Evolutionary conservation across 179 eudicot genomes (phyloP).

Genomic region (Silene noctiflora): DNA sequence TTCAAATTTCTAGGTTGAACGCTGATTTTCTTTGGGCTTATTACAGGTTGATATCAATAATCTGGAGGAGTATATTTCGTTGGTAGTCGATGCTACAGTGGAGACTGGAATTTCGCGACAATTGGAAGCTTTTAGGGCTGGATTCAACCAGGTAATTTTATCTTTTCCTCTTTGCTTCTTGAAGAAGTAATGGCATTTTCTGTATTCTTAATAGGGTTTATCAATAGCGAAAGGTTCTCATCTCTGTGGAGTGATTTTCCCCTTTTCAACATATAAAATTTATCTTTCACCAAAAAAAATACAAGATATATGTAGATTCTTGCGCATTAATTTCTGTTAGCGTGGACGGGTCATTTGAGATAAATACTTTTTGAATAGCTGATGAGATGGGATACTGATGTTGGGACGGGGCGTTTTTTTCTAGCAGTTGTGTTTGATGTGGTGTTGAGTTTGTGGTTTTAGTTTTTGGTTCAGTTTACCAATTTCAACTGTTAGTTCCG

Average conservation of each 20-base stretch:
- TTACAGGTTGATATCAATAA: conserved; percentile 67
- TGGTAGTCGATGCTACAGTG: conserved; percentile 90
- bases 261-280: neutral
- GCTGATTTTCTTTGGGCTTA: conserved; percentile 13
- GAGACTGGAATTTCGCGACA: conserved; percentile 69
- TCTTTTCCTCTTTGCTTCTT: neutral
- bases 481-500: too few relatives aligned
- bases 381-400: too few relatives aligned
- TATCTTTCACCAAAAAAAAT: neutral
- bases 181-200: neutral
- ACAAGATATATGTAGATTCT: neutral
- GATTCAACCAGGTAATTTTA: conserved; percentile 75
- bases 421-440: neutral
- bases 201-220: neutral
- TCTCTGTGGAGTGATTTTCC: neutral
- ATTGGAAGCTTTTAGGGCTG: conserved; percentile 91
- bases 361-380: too few relatives aligned
- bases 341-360: too few relatives aligned
- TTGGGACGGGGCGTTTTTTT: too few relatives aligned
- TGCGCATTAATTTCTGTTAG: too few relatives aligned
- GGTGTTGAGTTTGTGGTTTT: too few relatives aligned
- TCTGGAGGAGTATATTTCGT: conserved; percentile 77
- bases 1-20: neutral
- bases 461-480: neutral
- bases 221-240: neutral